Base-by-base conservation (phyloP, 345 rosid species). In the Eutrema heterophyllum region DNA sequence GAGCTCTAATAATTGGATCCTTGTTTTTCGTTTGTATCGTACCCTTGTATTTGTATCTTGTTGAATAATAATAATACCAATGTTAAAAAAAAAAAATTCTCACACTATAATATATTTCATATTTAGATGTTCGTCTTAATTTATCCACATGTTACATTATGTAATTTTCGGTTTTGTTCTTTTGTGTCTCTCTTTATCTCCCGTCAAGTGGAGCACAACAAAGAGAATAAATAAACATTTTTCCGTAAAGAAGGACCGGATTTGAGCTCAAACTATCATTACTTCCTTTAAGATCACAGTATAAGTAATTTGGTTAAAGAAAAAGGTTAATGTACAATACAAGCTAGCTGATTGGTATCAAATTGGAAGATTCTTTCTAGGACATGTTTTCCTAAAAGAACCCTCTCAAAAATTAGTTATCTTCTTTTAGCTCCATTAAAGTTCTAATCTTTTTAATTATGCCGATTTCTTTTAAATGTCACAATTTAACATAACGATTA, bases 201-300 rank as follows among this genome's bases (percentile, higher is more conserved):
- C 60, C 58, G 41, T 50, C 41, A 61, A 50, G 75, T 71, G 60
- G 68, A 61, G 60, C 60, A 71, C 30, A 60, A 60, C 43, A 70
- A 35, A 55, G 41, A 73, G 70, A 65, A 64, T 56, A 73, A 35
- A 13, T 18, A 10, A 21, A 24, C 4, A 54, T 35, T n/a, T 55
- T 54, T 36, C 72, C 70, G 64, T 36, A 73, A 73, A 64, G 65
- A 36, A 45, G 0, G 77, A 73, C 71, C 71, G 11, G 2, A 55
- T 53, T 44, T 16, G 46, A 55, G 49, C 71, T 55, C 77, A 65
- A 73, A 73, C 65, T 57, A 45, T 55, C 56, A 65, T 56, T 11
- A 24, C 64, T 73, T 73, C 77, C 77, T 73, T 73, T 73, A 53
- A 56, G 64, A 35, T 73, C 77, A 73, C 77, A 65, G 29, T 29